Conservation (phyloP, 2,329 filamentous ascomycete genomes). For the Thermomyces lanuginosus region DNA sequence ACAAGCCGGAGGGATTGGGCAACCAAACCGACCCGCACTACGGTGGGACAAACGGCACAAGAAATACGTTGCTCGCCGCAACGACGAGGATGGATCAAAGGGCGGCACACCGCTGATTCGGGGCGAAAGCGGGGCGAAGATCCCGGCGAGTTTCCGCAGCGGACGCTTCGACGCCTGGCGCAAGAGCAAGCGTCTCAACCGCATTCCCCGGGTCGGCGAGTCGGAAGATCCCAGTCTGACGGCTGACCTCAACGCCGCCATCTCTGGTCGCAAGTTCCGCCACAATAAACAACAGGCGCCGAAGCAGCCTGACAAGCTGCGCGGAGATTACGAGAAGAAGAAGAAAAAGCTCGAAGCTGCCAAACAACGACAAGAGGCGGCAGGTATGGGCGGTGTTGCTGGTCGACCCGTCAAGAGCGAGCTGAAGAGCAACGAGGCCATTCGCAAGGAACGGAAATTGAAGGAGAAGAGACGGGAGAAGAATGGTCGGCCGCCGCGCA, state of each 20-base stretch:
- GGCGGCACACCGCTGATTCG: conserved; percentile 54
- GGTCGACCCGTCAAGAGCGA: conserved; percentile 56
- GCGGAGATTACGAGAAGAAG: conserved; percentile 76
- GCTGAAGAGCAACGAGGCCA: conserved; percentile 66
- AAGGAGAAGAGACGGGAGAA: conserved; percentile 67
- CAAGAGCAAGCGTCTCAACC: conserved; percentile 64
- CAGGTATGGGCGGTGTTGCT: conserved; percentile 14
- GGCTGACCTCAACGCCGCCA: conserved; percentile 17
- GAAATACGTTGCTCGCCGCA: conserved; percentile 81
- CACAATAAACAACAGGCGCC: conserved; percentile 79
- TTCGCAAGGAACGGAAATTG: conserved; percentile 63
- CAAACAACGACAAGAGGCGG: conserved; percentile 44
- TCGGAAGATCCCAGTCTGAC: conserved; percentile 39
- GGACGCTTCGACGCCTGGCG: conserved; percentile 90
- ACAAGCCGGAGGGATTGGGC: conserved; percentile 58
- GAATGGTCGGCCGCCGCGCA: conserved; percentile 67
- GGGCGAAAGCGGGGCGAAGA: conserved; percentile 89
- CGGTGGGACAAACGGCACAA: conserved; percentile 95
- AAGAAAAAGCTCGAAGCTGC: conserved; percentile 83
- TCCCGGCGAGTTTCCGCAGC: conserved; percentile 81
- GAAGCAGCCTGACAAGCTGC: conserved; percentile 81
- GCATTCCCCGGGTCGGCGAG: conserved; percentile 70
- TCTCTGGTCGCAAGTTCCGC: conserved; percentile 49
- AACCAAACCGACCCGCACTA: conserved; percentile 59
- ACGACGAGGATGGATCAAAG: conserved; percentile 85